Percentiles rank a stretch among this genome's conserved stretches.
phyloP scores from a whole-genome alignment of 1,284 basidiomycete species.

The Neonothopanus nambi region DNA sequence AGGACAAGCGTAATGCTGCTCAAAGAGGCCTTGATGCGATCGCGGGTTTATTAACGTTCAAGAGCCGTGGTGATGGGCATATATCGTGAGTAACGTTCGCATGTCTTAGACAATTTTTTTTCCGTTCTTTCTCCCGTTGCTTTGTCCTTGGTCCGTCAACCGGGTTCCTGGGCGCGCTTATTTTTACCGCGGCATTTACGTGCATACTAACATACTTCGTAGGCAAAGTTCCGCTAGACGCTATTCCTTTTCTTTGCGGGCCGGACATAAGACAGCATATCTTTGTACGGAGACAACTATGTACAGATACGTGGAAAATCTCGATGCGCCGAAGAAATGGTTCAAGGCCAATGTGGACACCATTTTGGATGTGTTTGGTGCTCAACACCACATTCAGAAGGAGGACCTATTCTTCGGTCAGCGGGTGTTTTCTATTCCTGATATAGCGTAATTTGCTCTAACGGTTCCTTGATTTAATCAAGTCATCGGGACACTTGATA shows the following conservation, averaged over 20 bases:
- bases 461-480: constrained; percentile 6
- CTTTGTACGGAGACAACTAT: constrained; percentile 67
- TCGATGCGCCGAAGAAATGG: constrained; percentile 68
- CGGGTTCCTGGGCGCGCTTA: constrained; percentile 10
- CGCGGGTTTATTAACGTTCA: constrained; percentile 49
- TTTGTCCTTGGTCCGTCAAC: constrained; percentile 8
- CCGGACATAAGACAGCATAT: constrained; percentile 65
- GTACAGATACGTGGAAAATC: constrained; percentile 63
- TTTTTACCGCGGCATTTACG: not conserved
- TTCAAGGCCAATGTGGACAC: constrained; percentile 67
- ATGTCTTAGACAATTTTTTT: not conserved
- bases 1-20: constrained; percentile 54
- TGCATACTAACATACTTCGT: not conserved
- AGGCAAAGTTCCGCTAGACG: constrained; percentile 53
- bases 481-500: constrained; percentile 73
- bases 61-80: constrained; percentile 33
- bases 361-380: constrained; percentile 58
- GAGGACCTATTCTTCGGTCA: constrained; percentile 73
- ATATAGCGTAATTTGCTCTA: constrained; percentile 1
- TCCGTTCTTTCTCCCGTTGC: constrained; percentile 24
- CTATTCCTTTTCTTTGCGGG: constrained; percentile 58
- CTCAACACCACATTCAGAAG: constrained; percentile 54
- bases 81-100: constrained; percentile 36
- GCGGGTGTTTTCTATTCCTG: constrained; percentile 22
- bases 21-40: constrained; percentile 59